phyloP scores from a whole-genome alignment of 768 basidiomycete species.

The Boletus huronensis region DNA sequence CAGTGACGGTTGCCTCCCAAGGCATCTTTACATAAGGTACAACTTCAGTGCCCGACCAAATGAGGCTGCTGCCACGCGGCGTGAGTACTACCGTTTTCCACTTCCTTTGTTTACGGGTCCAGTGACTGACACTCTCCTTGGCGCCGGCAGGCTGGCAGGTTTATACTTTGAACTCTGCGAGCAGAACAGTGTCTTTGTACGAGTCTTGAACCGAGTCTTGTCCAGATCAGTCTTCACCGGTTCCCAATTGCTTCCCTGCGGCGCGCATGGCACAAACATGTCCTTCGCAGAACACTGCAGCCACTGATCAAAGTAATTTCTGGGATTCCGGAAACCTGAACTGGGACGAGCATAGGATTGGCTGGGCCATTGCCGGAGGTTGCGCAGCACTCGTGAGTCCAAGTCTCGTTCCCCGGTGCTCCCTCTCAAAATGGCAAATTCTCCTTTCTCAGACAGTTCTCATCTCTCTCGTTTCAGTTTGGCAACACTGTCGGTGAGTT shows the following conservation, averaged over 20 bases:
- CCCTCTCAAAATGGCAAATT: neutral
- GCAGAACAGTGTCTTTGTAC: conserved; percentile 8
- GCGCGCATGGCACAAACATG: conserved; percentile 35
- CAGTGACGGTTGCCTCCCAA: neutral
- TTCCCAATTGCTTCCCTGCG: neutral
- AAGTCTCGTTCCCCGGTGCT: neutral
- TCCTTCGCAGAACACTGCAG: conserved; percentile 47
- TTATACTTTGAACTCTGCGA: conserved; percentile 4
- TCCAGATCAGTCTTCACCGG: neutral
- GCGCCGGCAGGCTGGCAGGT: conserved; percentile 5
- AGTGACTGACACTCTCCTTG: neutral
- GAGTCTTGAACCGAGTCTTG: neutral
- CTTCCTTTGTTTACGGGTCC: neutral
- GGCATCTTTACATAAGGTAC: neutral
- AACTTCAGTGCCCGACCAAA: neutral
- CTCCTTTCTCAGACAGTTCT: conserved; percentile 48
- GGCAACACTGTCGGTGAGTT: conserved; percentile 61
- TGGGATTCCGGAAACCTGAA: conserved; percentile 52
- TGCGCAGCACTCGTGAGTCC: conserved; percentile 52
- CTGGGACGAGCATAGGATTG: conserved; percentile 65
- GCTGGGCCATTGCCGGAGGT: conserved; percentile 69
- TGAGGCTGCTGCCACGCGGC: neutral
- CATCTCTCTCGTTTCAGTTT: conserved; percentile 53
- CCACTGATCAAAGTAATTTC: conserved; percentile 58
- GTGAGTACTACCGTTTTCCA: neutral